Percentiles rank a stretch among this genome's conserved stretches.
Evolutionary conservation across 2,329 filamentous ascomycete genomes (phyloP).

Genomic region (Neopestalotiopsis rosae): DNA sequence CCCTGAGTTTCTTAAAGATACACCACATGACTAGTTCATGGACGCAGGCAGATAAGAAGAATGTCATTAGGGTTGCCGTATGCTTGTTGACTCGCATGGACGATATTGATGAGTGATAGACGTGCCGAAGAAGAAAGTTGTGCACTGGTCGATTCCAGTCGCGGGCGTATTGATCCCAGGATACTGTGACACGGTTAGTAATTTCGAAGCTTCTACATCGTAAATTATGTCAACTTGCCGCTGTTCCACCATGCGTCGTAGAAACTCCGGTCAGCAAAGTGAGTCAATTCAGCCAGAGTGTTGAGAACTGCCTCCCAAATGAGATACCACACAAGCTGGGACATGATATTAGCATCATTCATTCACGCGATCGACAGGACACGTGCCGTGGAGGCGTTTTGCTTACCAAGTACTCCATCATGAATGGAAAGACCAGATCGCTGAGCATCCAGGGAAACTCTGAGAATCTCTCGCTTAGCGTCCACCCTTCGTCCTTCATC

Average conservation of each 20-base stretch:
- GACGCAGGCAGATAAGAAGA: conserved; percentile 72
- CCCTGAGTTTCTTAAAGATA: conserved; percentile 77
- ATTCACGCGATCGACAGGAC: background rate
- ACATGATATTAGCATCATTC: background rate
- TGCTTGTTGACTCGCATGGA: conserved; percentile 73
- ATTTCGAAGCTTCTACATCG: background rate
- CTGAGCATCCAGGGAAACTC: conserved; percentile 78
- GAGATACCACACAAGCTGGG: conserved; percentile 73
- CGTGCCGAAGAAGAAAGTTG: conserved; percentile 77
- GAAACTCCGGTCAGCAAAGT: conserved; percentile 79
- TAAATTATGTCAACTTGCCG: conserved; percentile 37
- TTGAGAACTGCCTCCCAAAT: conserved; percentile 82
- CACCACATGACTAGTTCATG: conserved; percentile 84
- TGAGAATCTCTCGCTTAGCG: conserved; percentile 63
- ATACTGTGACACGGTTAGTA: conserved; percentile 41
- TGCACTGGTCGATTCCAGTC: conserved; percentile 84
- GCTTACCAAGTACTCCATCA: conserved; percentile 73
- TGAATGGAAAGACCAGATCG: conserved; percentile 78
- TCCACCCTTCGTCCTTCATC: conserved; percentile 70
- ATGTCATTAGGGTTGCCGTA: conserved; percentile 77
- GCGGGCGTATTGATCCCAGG: conserved; percentile 78
- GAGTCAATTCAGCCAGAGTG: conserved; percentile 76
- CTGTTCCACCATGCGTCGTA: conserved; percentile 70
- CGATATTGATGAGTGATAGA: conserved; percentile 80
- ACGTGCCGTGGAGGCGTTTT: background rate